Evolutionary conservation across 2,329 filamentous ascomycete species (phyloP), one percentile per base, ranked within the genome.

Genomic region (Fusarium anthophilum): DNA sequence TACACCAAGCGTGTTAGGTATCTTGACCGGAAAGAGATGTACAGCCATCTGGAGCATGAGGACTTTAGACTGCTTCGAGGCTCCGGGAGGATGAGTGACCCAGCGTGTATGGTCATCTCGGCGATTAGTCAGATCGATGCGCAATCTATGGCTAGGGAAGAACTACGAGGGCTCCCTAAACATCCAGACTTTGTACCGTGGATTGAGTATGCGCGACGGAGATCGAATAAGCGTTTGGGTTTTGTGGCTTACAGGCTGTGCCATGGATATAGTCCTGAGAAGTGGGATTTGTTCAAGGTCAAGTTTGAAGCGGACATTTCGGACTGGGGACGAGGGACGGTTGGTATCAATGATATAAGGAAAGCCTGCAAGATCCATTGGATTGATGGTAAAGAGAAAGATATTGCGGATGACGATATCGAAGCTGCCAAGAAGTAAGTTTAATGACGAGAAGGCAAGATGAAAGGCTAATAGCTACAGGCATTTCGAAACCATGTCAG

Each of bases 271-370:
- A 69, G 55, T 11, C 59, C 74, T 18, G 70, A 73, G 8, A 68
- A 73, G 22, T 81, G 79, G 79, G 65, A 73, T 7, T 32, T 56
- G 8, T 81, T 80, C 30, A 77, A 72, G 30, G 35, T 39, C 6
- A 79, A 67, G 13, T 79, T 81, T 10, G 76, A 79, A 22, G 62
- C 70, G 0, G 78, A 81, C 22, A 44, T 75, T 1, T 59, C 54
- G 3, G 66, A 80, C 8, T 81, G 79, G 79, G 80, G 80, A 0
- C 35, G 70, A 4, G 76, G 67, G 2, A 56, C 67, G 8, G 39
- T 39, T 0, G 72, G 58, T 0, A 69, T 76, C 0, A 61, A 74
- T 6, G 63, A 69, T 3, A 41, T 78, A 6, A 63, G 77, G 9
- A 61, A 54, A 2, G 37, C 56, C 2, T 78, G 69, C 5, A 75